Evolutionary conservation across 352 stramenopile species (phyloP), one percentile per base, ranked within the genome.

Genomic region (Aphanomyces astaci): DNA sequence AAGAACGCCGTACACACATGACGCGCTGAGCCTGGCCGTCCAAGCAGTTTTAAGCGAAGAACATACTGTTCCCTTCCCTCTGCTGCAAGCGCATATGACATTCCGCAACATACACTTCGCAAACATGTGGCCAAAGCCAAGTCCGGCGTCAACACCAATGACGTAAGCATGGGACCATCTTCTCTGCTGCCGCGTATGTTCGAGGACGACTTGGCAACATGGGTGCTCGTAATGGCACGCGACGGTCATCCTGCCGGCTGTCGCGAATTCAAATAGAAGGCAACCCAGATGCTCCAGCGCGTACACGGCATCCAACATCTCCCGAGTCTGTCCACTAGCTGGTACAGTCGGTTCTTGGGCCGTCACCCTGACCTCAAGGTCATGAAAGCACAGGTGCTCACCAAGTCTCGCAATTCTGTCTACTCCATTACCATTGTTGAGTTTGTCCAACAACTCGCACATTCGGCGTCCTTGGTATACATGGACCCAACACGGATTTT

Each of bases 401-500:
- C 4, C 51, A 59, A 59, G 51, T 5, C 51, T 40, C n/a, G 15
- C 15, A 7, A 59, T 9, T 30, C 51, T 32, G 30, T 59, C 10
- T 13, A 30, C n/a, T 3, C 10, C 4, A 19, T 15, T 15, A 59
- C 51, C 9, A 19, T 59, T 4, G 51, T 40, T 25, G 28, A 25
- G 4, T 59, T 59, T 25, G 30, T 36, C 25, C 24, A 59, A 4
- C 15, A 59, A 25, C 51, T 59, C 30, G 25, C 33, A 19, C 25
- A 59, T 19, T 15, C 51, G 28, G 3, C 33, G 24, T 40, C 24
- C 11, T n/a, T 36, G 5, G 51, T 59, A 3, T 15, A 59, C 51
- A 32, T 59, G 13, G 51, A 59, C 25, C 51, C 51, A 59, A 59
- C 15, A 3, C 51, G 51, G 9, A 25, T 59, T 30, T 59, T 59